These are phyloP conservation scores for Colletotrichum sp. DNA, from an alignment of 2,329 filamentous ascomycete genomes.

Conservation along the genomic window DNA sequence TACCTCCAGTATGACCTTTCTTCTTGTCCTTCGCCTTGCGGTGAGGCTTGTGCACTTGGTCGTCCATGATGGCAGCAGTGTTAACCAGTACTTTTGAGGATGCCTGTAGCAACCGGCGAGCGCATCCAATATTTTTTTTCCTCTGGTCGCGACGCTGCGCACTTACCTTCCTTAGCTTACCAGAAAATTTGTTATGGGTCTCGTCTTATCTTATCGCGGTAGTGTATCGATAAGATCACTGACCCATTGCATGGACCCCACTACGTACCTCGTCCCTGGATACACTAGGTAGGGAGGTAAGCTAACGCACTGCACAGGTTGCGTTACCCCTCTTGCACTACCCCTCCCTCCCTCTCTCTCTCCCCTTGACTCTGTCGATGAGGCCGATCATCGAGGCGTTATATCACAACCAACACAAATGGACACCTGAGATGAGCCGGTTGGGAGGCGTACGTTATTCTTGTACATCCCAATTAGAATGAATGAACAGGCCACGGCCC, in stretches of 20 bases:
- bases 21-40: constrained; percentile 82
- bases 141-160: constrained; percentile 8
- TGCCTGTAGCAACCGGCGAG: neutral
- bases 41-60: constrained; percentile 86
- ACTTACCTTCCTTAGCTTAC: neutral
- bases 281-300: neutral
- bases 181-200: constrained; percentile 19
- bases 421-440: neutral
- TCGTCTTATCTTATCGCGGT: constrained; percentile 7
- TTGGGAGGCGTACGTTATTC: neutral
- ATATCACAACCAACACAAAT: neutral
- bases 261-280: neutral
- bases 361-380: neutral
- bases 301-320: neutral
- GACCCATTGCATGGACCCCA: neutral
- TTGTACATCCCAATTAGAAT: neutral
- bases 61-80: constrained; percentile 66
- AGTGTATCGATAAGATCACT: neutral
- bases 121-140: neutral
- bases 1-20: constrained; percentile 70
- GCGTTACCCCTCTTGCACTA: neutral
- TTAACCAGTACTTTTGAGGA: neutral
- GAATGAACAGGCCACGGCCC: neutral
- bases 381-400: neutral
- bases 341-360: neutral